Evolutionary conservation across 352 stramenopile species (phyloP).

Genomic region (Pythium folliculosum): DNA sequence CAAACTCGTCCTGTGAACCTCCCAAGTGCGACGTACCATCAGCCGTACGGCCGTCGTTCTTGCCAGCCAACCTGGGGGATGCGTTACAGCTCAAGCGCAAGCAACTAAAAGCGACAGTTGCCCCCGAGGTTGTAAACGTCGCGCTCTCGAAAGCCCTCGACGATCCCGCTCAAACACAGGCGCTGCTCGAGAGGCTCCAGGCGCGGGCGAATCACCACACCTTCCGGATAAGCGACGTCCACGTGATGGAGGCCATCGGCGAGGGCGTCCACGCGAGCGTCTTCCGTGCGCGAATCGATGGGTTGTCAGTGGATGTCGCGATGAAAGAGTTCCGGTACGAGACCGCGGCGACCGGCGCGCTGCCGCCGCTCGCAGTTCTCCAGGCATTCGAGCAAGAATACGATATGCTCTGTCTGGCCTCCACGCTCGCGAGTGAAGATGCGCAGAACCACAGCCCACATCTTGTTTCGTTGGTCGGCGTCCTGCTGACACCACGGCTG

Average conservation of each 20-base stretch:
- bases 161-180: neutral
- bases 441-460: neutral
- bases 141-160: neutral
- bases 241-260: conserved; percentile 7
- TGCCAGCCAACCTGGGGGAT: conserved; percentile 19
- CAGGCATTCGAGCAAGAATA: conserved; percentile 23
- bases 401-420: conserved; percentile 17
- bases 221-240: neutral
- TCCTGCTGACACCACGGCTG: conserved; percentile 18
- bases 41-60: conserved; percentile 2
- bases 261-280: conserved; percentile 28
- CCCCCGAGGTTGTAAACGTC: conserved; percentile 6
- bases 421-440: neutral
- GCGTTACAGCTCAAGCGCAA: conserved; percentile 27
- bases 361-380: conserved; percentile 21
- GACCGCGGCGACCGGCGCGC: neutral
- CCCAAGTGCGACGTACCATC: neutral
- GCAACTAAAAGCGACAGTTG: conserved; percentile 24
- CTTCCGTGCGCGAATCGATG: conserved; percentile 9
- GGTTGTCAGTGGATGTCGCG: conserved; percentile 6
- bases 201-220: neutral
- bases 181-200: conserved; percentile 8
- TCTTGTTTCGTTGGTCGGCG: conserved; percentile 4
- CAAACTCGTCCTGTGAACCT: no score
- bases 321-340: conserved; percentile 33